Evolutionary conservation across 1,284 basidiomycete species (phyloP), one percentile per base, ranked within the genome.

Genomic region (Marasmius sp.): DNA sequence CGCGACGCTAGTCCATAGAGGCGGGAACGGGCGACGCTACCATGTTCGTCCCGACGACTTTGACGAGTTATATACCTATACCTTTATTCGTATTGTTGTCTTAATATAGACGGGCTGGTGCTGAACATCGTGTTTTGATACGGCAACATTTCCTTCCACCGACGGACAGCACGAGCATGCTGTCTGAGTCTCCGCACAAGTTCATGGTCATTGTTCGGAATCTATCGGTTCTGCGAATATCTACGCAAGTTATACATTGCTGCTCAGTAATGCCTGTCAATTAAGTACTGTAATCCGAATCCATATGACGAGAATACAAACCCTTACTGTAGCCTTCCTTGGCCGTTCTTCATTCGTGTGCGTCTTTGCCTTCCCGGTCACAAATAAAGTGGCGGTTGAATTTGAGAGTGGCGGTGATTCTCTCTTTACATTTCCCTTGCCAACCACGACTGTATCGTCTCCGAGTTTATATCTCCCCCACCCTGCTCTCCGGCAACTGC

Each of bases 11-110:
- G 14, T 27, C 27, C 27, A 27, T 27, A 27, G 8, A 12, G 10
- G 8, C 12, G 52, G 52, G 27, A 38, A 38, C 9, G 9, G 12
- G 52, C 14, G 1, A 37, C 34, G 18, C 20, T 33, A 38, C 34
- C 9, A 54, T n/a, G n/a, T 38, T 36, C 9, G 33, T 20, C 38
- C 16, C 34, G 33, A 54, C 33, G 52, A 54, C 34, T 36, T 34
- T 54, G 52, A 54, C 52, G 52, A 54, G 34, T 9, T 20, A 16
- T 54, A 52, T 54, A 54, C 52, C 52, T 18, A 37, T 54, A 27
- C 27, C 27, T 11, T 37, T 18, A 37, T 37, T 54, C 20, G 27
- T 54, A 54, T 37, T 54, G 52, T 54, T 54, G 52, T 54, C 34
- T 54, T 54, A 54, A 54, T 54, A 54, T 16, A 10, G 27, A 27